Base-by-base conservation (phyloP, 768 basidiomycete genomes). In the Boletus barrowsii region DNA sequence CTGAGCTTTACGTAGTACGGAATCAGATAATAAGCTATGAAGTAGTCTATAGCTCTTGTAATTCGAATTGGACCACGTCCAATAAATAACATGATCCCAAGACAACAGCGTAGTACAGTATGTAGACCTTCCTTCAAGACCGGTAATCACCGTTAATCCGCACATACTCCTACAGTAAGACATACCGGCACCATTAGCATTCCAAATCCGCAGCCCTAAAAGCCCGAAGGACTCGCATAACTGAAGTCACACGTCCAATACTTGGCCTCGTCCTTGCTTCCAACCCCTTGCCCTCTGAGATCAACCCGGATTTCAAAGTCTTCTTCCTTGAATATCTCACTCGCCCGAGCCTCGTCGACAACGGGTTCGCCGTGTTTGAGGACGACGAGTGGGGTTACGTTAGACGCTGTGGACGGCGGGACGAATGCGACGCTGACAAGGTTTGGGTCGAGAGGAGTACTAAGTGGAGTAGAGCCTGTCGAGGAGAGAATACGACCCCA, bases 161-260 rank as follows among this genome's bases (percentile, higher is more conserved):
- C 42, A 98, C 92, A 69, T 96, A 97, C 75, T 98, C 94, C 94
- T 95, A 46, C 7, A 57, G 41, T 49, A 55, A 50, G 49, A 11
- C 32, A 39, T 14, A 10, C 55, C 43, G 26, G 17, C 29, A 32
- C 18, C 22, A 53, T 51, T 3, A 62, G 51, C 33, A 36, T 35
- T 20, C 36, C 29, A 42, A 37, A 17, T 46, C 37, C 33, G 42
- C 17, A 13, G 53, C 46, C 13, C 36, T 22, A 20, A 57, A 52
- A 17, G 13, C 20, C 42, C 39, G 46, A 37, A 42, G 10, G 7
- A 83, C 91, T 76, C 72, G 94, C 94, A 79, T 98, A 96, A 68
- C 93, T 95, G 68, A 98, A 92, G 76, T 98, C 95, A 66, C 95
- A 98, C 2, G 95, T 98, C 90, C 91, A 99, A 68, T 97, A 98